Base-by-base conservation (phyloP, 345 rosid genomes). In the Eutrema heterophyllum region DNA sequence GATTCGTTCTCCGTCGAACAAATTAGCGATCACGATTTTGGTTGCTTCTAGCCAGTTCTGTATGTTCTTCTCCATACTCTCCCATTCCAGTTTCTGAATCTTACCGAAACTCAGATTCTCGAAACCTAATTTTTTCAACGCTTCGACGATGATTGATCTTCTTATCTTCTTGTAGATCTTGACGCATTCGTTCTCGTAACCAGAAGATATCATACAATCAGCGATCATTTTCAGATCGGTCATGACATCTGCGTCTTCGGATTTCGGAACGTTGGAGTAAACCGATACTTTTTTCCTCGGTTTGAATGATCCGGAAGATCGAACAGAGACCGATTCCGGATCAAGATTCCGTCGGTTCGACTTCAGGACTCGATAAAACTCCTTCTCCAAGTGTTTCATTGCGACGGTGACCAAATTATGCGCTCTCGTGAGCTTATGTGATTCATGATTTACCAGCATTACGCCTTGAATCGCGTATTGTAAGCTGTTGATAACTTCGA, bases 141-240 rank as follows among this genome's bases (percentile, higher is more conserved):
- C 83, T 81, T 95, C 97, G 15, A 87, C 91, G 43, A 95, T 79
- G 15, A 87, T 81, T 5, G 97, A 86, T 77, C 80, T 86, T 32
- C 99, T 79, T 73, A 84, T 81, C 11, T 81, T 66, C 50, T 73
- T 83, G 83, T 95, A 95, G 0, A 83, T 74, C 30, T 61, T 68
- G 32, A 87, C 38, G 53, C 97, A 95, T 72, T 95, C 97, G 74
- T 84, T 82, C 14, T 81, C 83, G 38, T 87, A 87, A 4, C 99
- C 99, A 1, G 86, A 73, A 6, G 78, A 57, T 52, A 95, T 87
- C 99, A 95, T 95, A 75, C 99, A 90, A 18, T 95, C 96, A 5
- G 97, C 97, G 11, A 95, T 87, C 45, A 85, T 69, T 70, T 78
- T 84, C 62, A 95, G 77, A 67, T 92, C 93, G 6, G 84, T 76